Base-by-base conservation (phyloP, 2,329 filamentous ascomycete genomes). In the Fusarium guadeloupense region DNA sequence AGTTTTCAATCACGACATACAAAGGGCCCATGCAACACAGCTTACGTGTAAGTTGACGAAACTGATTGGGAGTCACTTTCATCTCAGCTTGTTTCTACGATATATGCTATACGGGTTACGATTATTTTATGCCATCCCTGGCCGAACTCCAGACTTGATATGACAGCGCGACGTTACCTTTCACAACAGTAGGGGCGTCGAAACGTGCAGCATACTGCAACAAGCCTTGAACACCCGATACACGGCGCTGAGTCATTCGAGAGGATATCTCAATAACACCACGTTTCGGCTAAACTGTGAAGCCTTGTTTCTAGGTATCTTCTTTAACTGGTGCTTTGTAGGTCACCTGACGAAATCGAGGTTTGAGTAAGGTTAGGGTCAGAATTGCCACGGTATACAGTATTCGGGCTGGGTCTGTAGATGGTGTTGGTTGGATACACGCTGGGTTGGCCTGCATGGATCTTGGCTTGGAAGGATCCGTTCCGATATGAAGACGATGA, bases 241-340 rank as follows among this genome's bases (percentile, higher is more conserved):
- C 44, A 57, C 41, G 21, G 17, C 42, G 30, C 23, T 35, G 41
- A 56, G 61, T 50, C 61, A 57, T 40, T 5, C 17, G 34, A 42
- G 16, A 39, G 31, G 40, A 33, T 25, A 30, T 20, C 9, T 35
- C 19, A 31, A 44, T 12, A 41, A 42, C 49, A 41, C 35, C 43
- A n/a, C 45, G 26, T 43, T 39, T 60, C 57, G 38, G 42, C 41
- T 66, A 66, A 34, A 30, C 19, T 43, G 54, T 58, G 54, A 63
- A 46, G 54, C 58, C 14, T n/a, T 38, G 12, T 9, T 21, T 20
- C 19, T 23, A 26, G 10, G 20, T 46, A 12, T 19, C 40, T 42
- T 51, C 26, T 35, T 30, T 38, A 16, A 14, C 14, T 49, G 25
- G 14, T 38, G 30, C 42, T 41, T 30, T 56, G 25, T 43, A 64